A percentile compares a stretch with the other conserved stretches of the same genome.
Conservation (phyloP, 1,284 basidiomycete species). For the Entoloma clypeatum region DNA sequence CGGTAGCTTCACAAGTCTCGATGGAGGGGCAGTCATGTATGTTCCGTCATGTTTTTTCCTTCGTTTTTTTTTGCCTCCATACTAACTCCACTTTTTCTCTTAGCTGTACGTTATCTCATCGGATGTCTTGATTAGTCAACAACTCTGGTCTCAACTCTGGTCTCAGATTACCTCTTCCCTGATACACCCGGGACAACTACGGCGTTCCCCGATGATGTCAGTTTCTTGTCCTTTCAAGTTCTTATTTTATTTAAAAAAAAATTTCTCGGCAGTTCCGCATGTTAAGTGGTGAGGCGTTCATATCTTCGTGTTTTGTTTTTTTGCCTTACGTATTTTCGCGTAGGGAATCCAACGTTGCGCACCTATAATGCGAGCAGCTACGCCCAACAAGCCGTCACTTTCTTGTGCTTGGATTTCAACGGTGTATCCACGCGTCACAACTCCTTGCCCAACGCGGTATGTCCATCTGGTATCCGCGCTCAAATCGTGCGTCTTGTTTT, state of each 20-base stretch:
- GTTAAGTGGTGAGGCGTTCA: conserved; percentile 35
- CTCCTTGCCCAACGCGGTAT: conserved; percentile 28
- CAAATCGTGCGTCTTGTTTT: conserved; percentile 35
- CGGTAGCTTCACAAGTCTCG: conserved; percentile 36
- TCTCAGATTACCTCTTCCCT: conserved; percentile 40
- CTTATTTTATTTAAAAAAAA: conserved; percentile 3
- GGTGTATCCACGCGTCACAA: conserved; percentile 31
- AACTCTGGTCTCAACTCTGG: too few species aligned
- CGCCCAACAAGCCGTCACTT: conserved; percentile 40
- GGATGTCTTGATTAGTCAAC: background rate
- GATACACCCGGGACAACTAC: conserved; percentile 36
- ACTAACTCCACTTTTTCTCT: background rate
- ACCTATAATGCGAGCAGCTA: conserved; percentile 34
- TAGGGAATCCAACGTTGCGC: conserved; percentile 35
- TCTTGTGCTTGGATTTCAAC: conserved; percentile 40
- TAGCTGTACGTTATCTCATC: conserved; percentile 23
- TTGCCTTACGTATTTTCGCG: too few species aligned
- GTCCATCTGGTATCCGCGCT: conserved; percentile 37
- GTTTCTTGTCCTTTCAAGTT: conserved; percentile 14
- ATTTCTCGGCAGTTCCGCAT: conserved; percentile 37
- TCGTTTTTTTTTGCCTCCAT: background rate
- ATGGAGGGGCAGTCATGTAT: conserved; percentile 39
- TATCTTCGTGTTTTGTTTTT: conserved; percentile 2
- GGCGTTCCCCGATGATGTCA: conserved; percentile 42
- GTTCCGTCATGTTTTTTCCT: conserved; percentile 13